Conservation (phyloP, 2,329 filamentous ascomycete species). For the Alternaria atra region DNA sequence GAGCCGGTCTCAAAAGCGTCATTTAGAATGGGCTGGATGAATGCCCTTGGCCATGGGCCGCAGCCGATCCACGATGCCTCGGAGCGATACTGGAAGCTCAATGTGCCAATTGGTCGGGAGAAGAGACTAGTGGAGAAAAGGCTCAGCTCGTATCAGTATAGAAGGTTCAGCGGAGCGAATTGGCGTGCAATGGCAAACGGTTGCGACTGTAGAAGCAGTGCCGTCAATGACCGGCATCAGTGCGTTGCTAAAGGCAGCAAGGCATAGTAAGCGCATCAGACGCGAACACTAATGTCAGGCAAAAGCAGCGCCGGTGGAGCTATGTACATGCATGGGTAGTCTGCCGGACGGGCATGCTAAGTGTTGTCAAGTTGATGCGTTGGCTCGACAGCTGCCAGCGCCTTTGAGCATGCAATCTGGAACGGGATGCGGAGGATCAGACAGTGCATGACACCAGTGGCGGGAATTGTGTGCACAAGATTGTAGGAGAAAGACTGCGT, state of each 20-base stretch:
- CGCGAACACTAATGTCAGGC: slow-evolving; percentile 40
- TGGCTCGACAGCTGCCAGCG: slow-evolving; percentile 54
- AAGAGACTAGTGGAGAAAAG: slow-evolving; percentile 34
- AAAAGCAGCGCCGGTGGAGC: slow-evolving; percentile 49
- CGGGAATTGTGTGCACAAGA: slow-evolving; percentile 24
- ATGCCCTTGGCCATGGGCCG: slow-evolving; percentile 38
- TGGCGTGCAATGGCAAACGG: slow-evolving; percentile 43
- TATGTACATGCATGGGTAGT: slow-evolving; percentile 52
- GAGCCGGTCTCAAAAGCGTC: slow-evolving; percentile 46
- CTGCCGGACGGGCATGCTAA: slow-evolving; percentile 51
- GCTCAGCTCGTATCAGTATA: slow-evolving; percentile 44
- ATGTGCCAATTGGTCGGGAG: slow-evolving; percentile 44
- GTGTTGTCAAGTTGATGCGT: slow-evolving; percentile 55
- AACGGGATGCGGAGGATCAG: slow-evolving; percentile 47
- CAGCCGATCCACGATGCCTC: slow-evolving; percentile 49
- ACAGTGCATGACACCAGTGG: slow-evolving; percentile 42
- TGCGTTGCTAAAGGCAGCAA: slow-evolving; percentile 48
- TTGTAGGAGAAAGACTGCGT: slow-evolving; percentile 21
- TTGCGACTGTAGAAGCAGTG: slow-evolving; percentile 36
- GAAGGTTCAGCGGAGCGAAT: slow-evolving; percentile 40
- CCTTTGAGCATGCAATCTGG: slow-evolving; percentile 51
- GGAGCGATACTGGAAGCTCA: slow-evolving; percentile 33
- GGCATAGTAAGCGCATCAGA: slow-evolving; percentile 51
- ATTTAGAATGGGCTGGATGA: slow-evolving; percentile 48
- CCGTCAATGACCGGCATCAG: slow-evolving; percentile 38